Evolutionary conservation across 2,329 filamentous ascomycete species (phyloP).

Genomic region (Penicillium fuscoglaucum): DNA sequence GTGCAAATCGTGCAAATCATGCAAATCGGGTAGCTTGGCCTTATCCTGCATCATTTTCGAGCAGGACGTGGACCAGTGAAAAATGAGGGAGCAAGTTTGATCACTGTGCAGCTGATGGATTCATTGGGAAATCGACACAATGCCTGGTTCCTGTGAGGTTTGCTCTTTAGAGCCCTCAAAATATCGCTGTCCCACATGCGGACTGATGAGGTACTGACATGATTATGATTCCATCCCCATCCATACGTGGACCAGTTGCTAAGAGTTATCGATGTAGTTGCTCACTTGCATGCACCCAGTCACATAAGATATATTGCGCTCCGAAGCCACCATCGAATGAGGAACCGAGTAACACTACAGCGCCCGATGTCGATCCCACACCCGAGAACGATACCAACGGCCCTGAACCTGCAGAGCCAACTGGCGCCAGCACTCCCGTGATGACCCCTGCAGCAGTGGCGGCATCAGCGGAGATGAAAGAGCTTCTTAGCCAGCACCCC

Average conservation of each 20-base stretch:
- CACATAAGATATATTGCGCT: slow-evolving; percentile 46
- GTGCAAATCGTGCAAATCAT: background rate
- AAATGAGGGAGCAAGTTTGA: slow-evolving; percentile 20
- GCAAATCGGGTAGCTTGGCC: slow-evolving; percentile 5
- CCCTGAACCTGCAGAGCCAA: slow-evolving; percentile 7
- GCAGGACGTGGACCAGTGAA: slow-evolving; percentile 7
- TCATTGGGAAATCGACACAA: slow-evolving; percentile 22
- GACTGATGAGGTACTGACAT: slow-evolving; percentile 37
- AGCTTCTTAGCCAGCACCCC: slow-evolving; percentile 41
- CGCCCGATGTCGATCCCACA: slow-evolving; percentile 10
- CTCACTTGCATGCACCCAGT: slow-evolving; percentile 48
- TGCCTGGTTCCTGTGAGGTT: slow-evolving; percentile 39
- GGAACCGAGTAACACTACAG: slow-evolving; percentile 15
- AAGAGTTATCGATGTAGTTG: slow-evolving; percentile 36
- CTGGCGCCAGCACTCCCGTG: background rate
- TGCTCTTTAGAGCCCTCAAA: slow-evolving; percentile 40
- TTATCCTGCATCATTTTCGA: slow-evolving; percentile 1
- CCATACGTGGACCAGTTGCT: background rate
- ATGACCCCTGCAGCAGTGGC: slow-evolving; percentile 19
- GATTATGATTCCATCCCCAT: background rate
- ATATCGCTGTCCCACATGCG: slow-evolving; percentile 43
- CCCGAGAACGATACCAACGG: slow-evolving; percentile 10
- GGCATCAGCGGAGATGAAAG: slow-evolving; percentile 37
- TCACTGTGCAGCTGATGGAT: slow-evolving; percentile 13
- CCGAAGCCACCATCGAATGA: slow-evolving; percentile 29